These are phyloP conservation scores for Liriodendron chinense DNA, from an alignment of 164 flowering plant genomes.

Conservation along the genomic window DNA sequence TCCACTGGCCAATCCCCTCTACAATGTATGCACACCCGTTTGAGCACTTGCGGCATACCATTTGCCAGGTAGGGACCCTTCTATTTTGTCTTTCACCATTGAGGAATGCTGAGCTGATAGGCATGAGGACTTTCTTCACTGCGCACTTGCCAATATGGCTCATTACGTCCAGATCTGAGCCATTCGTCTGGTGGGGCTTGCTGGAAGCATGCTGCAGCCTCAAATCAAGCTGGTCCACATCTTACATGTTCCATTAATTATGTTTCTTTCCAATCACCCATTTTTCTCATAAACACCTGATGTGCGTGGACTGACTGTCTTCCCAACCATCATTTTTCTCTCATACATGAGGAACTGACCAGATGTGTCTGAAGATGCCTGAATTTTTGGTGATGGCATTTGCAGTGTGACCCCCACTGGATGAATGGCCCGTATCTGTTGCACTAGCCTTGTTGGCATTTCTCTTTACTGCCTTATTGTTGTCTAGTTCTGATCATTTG, in stretches of 20 bases:
- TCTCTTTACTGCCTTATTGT: neutral
- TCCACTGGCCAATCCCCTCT: neutral
- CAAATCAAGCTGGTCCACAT: neutral
- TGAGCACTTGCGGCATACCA: neutral
- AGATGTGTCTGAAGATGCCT: neutral
- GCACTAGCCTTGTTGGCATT: neutral
- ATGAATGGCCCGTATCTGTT: neutral
- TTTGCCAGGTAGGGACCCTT: neutral
- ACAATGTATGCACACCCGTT: neutral
- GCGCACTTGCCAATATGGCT: neutral
- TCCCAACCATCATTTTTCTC: too few relatives aligned
- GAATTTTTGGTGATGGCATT: neutral
- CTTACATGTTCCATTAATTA: neutral
- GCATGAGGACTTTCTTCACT: neutral
- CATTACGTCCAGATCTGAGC: neutral
- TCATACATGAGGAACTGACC: neutral
- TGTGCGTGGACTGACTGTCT: too few relatives aligned
- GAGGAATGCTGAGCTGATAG: neutral
- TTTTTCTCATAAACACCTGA: neutral
- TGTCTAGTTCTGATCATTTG: neutral
- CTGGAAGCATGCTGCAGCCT: neutral
- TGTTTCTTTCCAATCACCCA: neutral
- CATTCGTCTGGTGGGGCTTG: neutral
- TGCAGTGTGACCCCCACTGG: neutral
- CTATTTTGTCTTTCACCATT: neutral